Percentiles rank a stretch among this genome's conserved stretches.
phyloP scores from a whole-genome alignment of 176 grass and related monocot genomes.

The Eleusine indica region DNA sequence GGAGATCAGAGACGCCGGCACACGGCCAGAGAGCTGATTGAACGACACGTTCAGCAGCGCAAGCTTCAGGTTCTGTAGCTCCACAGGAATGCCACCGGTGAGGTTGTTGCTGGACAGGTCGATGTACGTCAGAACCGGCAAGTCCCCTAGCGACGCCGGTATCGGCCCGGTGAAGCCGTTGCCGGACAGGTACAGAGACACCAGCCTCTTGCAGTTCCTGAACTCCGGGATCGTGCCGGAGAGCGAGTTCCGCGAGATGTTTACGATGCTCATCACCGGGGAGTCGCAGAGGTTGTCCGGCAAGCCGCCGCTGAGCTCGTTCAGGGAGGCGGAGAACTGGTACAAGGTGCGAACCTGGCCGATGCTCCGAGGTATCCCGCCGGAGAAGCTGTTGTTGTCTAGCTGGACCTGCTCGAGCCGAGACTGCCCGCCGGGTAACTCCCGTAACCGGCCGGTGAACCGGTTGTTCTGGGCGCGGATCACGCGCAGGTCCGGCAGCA shows the following conservation, averaged over 20 bases:
- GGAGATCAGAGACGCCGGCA: constrained; percentile 54
- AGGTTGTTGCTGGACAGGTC: constrained; percentile 76
- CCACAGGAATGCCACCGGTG: constrained; percentile 58
- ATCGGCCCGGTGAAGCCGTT: constrained; percentile 67
- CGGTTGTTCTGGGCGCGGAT: constrained; percentile 64
- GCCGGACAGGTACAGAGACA: constrained; percentile 65
- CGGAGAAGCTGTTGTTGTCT: constrained; percentile 75
- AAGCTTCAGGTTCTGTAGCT: constrained; percentile 73
- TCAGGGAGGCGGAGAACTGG: constrained; percentile 70
- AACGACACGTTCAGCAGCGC: constrained; percentile 80
- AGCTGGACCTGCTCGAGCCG: constrained; percentile 77
- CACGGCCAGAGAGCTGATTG: constrained; percentile 67
- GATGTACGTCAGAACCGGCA: constrained; percentile 81
- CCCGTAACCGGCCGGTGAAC: constrained; percentile 56
- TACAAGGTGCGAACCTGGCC: constrained; percentile 69
- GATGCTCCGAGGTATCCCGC: constrained; percentile 52
- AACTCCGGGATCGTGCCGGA: constrained; percentile 57
- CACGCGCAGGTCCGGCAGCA: constrained; percentile 59
- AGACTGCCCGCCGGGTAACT: constrained; percentile 42
- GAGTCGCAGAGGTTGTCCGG: constrained; percentile 73
- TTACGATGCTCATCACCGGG: constrained; percentile 69
- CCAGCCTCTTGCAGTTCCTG: constrained; percentile 64
- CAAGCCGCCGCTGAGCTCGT: constrained; percentile 57
- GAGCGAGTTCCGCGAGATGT: constrained; percentile 70
- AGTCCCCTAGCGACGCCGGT: constrained; percentile 55